A percentile compares a stretch with the other conserved stretches of the same genome.
These are phyloP conservation scores for Passiflora organensis DNA, from an alignment of 345 rosid species.

Conservation along the genomic window DNA sequence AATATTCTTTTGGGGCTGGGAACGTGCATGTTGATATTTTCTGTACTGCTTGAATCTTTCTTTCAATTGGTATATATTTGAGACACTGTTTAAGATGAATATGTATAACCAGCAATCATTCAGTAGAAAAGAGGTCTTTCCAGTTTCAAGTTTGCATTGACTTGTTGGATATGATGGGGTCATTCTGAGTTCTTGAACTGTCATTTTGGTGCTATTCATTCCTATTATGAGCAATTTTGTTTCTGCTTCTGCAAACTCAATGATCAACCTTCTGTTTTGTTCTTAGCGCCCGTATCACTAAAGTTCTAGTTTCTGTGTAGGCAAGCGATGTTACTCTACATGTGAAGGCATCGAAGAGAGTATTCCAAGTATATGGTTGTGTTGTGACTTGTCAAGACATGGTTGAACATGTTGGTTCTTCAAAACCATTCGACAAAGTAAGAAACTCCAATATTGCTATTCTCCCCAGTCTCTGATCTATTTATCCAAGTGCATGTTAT, in stretches of 20 bases:
- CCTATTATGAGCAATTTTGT: too few species aligned
- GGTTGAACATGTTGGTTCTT: conserved; percentile 69
- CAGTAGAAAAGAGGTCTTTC: too few species aligned
- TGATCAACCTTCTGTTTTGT: neutral
- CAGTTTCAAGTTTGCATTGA: too few species aligned
- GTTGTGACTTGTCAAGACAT: conserved; percentile 71
- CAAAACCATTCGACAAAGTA: conserved; percentile 72
- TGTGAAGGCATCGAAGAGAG: conserved; percentile 50
- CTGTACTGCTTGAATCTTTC: neutral
- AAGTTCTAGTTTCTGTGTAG: conserved; percentile 29
- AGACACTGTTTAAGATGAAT: too few species aligned
- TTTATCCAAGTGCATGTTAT: neutral
- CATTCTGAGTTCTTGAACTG: too few species aligned
- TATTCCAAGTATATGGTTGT: conserved; percentile 79
- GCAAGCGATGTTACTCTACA: conserved; percentile 28
- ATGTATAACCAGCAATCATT: too few species aligned
- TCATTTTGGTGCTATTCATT: too few species aligned
- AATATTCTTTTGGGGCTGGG: neutral
- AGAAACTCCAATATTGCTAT: conserved; percentile 11
- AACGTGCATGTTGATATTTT: neutral
- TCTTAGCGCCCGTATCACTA: neutral
- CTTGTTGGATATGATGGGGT: too few species aligned
- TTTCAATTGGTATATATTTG: too few species aligned
- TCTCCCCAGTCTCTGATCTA: neutral
- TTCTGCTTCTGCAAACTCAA: too few species aligned